A percentile compares a stretch with the other conserved stretches of the same genome.
phyloP scores from a whole-genome alignment of 2,329 filamentous ascomycete species.

The Cladophialophora yegresii region DNA sequence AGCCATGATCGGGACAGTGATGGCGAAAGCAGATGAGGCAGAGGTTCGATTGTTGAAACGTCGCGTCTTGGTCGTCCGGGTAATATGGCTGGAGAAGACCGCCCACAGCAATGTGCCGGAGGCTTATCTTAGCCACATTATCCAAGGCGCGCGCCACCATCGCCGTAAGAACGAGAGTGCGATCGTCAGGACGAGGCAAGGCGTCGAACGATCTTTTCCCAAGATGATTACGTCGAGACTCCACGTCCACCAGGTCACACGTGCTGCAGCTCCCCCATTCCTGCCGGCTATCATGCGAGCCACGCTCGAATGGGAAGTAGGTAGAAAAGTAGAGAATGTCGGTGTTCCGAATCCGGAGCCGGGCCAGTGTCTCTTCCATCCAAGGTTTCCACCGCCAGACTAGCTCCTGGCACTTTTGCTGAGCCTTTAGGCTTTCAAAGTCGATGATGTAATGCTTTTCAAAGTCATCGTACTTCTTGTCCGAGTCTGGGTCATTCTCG shows the following conservation, averaged over 20 bases:
- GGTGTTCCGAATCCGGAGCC: slow-evolving; percentile 9
- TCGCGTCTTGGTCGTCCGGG: slow-evolving; percentile 8
- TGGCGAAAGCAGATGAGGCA: slow-evolving; percentile 36
- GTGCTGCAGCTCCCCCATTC: slow-evolving; percentile 13
- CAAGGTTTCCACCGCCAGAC: slow-evolving; percentile 31
- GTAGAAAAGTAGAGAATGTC: slow-evolving; percentile 28
- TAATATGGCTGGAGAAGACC: slow-evolving; percentile 18
- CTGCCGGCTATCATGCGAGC: neutral
- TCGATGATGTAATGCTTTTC: slow-evolving; percentile 26
- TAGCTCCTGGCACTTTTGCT: slow-evolving; percentile 29
- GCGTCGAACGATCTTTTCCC: slow-evolving; percentile 14
- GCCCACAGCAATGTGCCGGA: slow-evolving; percentile 34
- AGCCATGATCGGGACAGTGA: slow-evolving; percentile 36
- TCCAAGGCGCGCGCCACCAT: slow-evolving; percentile 28
- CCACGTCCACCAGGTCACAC: slow-evolving; percentile 22
- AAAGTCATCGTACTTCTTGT: slow-evolving; percentile 27
- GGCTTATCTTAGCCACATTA: slow-evolving; percentile 24
- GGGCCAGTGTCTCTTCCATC: slow-evolving; percentile 20
- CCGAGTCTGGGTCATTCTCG: slow-evolving; percentile 28
- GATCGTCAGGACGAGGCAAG: slow-evolving; percentile 22
- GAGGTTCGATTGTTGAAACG: slow-evolving; percentile 11
- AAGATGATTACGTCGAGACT: slow-evolving; percentile 13
- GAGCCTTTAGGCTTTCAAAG: slow-evolving; percentile 22
- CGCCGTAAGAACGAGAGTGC: slow-evolving; percentile 25
- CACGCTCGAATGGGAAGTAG: slow-evolving; percentile 9